Evolutionary conservation across 305 asterid genomes (phyloP).

Genomic region (Fraxinus xanthoxyloides): DNA sequence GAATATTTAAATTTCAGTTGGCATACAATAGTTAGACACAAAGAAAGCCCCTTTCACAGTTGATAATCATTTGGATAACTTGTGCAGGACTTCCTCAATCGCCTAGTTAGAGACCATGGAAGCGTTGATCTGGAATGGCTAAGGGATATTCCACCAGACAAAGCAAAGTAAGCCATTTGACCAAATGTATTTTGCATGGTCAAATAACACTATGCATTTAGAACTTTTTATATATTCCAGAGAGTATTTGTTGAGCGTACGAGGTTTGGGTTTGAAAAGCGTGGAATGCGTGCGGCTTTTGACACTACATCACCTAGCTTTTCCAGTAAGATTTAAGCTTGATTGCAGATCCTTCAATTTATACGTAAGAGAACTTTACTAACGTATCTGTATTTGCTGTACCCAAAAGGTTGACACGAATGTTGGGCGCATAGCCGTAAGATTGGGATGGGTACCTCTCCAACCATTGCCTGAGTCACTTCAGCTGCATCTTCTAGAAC

Average conservation of each 20-base stretch:
- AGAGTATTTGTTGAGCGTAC: conserved; percentile 83
- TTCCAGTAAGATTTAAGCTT: conserved; percentile 70
- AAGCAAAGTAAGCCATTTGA: conserved; percentile 72
- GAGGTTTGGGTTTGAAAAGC: conserved; percentile 96
- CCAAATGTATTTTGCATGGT: neutral
- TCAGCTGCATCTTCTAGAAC: conserved; percentile 89
- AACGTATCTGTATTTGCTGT: conserved; percentile 26
- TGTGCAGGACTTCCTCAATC: conserved; percentile 84
- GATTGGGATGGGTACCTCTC: conserved; percentile 99
- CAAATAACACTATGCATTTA: conserved; percentile 14
- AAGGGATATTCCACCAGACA: conserved; percentile 91
- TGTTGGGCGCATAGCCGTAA: conserved; percentile 97
- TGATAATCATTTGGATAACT: conserved; percentile 24
- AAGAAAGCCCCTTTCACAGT: conserved; percentile 16
- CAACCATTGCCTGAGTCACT: conserved; percentile 98
- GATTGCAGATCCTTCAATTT: conserved; percentile 7
- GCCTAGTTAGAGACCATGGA: conserved; percentile 85
- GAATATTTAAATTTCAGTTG: conserved; percentile 4
- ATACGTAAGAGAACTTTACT: conserved; percentile 26
- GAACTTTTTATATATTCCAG: conserved; percentile 44
- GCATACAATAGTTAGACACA: neutral
- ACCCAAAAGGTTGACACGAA: conserved; percentile 87
- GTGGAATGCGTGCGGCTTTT: conserved; percentile 96
- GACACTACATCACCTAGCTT: conserved; percentile 97
- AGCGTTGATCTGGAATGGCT: conserved; percentile 96